Evolutionary conservation across 495 filamentous ascomycete species (phyloP).

Genomic region (Xylaria intraflava): DNA sequence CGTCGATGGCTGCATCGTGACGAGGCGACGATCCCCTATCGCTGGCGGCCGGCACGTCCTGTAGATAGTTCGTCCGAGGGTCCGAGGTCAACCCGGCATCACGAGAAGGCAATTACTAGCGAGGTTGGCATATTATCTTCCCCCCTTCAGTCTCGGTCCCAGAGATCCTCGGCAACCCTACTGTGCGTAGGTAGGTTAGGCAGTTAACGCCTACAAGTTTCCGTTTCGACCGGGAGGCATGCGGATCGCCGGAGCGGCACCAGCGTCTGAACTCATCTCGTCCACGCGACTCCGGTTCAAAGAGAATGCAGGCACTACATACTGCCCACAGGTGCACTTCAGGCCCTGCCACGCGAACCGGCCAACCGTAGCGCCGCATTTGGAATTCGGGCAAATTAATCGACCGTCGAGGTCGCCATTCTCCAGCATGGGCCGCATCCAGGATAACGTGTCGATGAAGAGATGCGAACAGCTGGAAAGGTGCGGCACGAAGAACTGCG

Average conservation of each 20-base stretch:
- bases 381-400: conserved; percentile 69
- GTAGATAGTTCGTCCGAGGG: too few species aligned
- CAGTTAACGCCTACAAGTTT: conserved; percentile 11
- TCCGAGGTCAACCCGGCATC: too few species aligned
- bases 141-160: too few species aligned
- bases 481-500: conserved; percentile 37
- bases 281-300: conserved; percentile 77
- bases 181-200: too few species aligned
- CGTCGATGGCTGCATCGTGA: too few species aligned
- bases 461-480: conserved; percentile 61
- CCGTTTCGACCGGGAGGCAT: conserved; percentile 24
- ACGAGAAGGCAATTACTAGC: too few species aligned
- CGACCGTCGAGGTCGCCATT: conserved; percentile 73
- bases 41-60: too few species aligned
- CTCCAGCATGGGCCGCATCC: conserved; percentile 82
- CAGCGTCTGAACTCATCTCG: conserved; percentile 40
- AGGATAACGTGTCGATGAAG: conserved; percentile 83
- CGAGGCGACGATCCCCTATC: too few species aligned
- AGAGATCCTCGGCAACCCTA: too few species aligned
- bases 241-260: conserved; percentile 18
- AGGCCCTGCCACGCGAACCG: conserved; percentile 95
- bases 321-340: conserved; percentile 82
- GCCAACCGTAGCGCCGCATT: conserved; percentile 74
- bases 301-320: conserved; percentile 87
- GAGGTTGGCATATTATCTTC: too few species aligned